A percentile compares a stretch with the other conserved stretches of the same genome.
phyloP scores from a whole-genome alignment of 2,329 filamentous ascomycete genomes.

The Botryotinia calthae region DNA sequence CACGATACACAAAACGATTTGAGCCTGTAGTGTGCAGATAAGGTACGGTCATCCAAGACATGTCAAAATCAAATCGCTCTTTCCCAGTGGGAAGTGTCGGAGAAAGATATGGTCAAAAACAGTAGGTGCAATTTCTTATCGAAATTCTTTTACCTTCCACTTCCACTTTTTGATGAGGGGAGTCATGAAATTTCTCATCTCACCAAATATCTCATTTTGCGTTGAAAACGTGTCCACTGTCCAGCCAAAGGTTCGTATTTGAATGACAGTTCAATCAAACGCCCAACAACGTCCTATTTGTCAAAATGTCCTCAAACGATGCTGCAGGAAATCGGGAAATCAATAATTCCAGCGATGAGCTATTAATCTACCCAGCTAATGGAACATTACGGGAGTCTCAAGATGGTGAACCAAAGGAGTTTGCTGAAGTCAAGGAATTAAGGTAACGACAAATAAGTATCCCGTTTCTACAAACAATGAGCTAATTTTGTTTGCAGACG shows the following conservation, averaged over 20 bases:
- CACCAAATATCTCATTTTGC: background rate
- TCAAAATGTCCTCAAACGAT: background rate
- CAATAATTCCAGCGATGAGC: constrained; percentile 6
- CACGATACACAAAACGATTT: background rate
- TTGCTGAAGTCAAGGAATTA: constrained; percentile 18
- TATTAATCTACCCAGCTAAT: background rate
- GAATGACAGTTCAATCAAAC: background rate
- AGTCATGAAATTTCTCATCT: too few species aligned
- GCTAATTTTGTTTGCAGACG: constrained; percentile 8
- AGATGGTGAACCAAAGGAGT: background rate
- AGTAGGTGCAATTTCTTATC: background rate
- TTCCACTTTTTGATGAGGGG: background rate
- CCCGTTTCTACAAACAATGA: background rate
- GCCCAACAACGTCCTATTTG: background rate
- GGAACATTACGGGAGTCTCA: background rate
- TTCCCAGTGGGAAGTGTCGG: background rate
- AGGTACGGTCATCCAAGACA: background rate
- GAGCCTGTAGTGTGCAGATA: background rate
- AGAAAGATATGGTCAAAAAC: background rate
- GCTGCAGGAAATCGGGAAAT: background rate
- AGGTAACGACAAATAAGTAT: constrained; percentile 1
- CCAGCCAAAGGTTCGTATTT: background rate
- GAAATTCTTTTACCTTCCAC: too few species aligned
- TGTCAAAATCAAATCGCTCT: background rate
- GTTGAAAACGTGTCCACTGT: background rate